Evolutionary conservation across 2,329 filamentous ascomycete genomes (phyloP), one percentile per base, ranked within the genome.

Genomic region (Chaetomiaceae sp.): DNA sequence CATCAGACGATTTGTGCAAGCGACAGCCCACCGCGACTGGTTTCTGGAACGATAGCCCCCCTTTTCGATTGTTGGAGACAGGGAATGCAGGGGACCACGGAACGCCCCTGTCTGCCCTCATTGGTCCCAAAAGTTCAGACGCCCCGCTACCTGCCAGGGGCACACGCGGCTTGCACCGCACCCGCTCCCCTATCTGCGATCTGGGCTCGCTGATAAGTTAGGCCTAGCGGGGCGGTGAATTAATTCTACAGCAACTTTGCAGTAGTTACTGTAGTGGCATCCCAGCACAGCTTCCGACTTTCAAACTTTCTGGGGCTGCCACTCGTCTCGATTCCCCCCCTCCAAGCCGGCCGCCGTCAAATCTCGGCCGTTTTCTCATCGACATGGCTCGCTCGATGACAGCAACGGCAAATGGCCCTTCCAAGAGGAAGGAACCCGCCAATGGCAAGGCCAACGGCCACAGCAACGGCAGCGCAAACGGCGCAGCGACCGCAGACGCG

Each of bases 321-420:
- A 33, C 43, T 54, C 53, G 29, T 41, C 16, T 50, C 40, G 40
- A 30, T 30, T 43, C 21, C 21, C 37, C 21, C 5, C 9, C 25
- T 27, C 16, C 42, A 32, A 37, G 33, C 34, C 34, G 29, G 42
- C 45, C 47, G 20, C 34, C 47, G 29, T 44, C 49, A 43, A 40
- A 30, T 30, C 32, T 29, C 38, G 44, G 50, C 46, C 37, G 27
- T 9, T 34, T 47, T 11, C 14, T 9, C 4, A 29, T 41, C 16
- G 18, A 48, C 49, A 67, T 66, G 65, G 65, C 65, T 47, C 57
- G 61, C 56, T 60, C 65, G 43, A 54, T 53, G 33, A 62, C 61
- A 27, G 60, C 62, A 33, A 56, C 58, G 36, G 60, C 60, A 29
- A 65, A 59, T 43, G 55, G 60, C 46, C 34, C 59, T 41, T 57